Evolutionary conservation across 208 protist genomes (phyloP), one percentile per base, ranked within the genome.

Genomic region (Plasmodiophora brassicae): DNA sequence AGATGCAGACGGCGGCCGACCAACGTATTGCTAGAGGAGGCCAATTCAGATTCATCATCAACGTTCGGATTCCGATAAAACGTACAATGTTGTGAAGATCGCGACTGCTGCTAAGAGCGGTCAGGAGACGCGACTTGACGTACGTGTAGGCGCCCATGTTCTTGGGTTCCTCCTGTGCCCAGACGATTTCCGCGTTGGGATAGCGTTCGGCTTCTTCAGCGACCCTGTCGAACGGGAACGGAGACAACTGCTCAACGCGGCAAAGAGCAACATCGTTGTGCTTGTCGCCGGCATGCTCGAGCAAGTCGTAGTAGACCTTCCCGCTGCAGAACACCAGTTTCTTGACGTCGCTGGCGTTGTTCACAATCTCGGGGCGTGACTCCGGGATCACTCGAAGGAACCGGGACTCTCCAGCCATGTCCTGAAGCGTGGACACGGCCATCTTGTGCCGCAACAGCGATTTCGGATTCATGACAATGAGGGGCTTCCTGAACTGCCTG

Each of bases 401-500:
- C 25, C 5, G 1, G 14, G 35, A 85, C 20, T 39, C 32, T 38
- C 54, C 35, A 38, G 36, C 32, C 53, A 89, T 86, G 35, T 89
- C 87, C 28, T 36, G 1, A 22, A 85, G 54, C 35, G 28, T 25
- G 57, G 87, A 89, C 5, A 87, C 60, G 28, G 87, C 87, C 5
- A 46, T 38, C 20, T 85, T 85, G 35, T 89, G 87, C 14, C 87
- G 5, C 22, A 89, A 36, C 35, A 89, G 71, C 10, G 43, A 90
- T 90, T 96, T 96, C 46, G 94, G 93, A 32, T 91, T 89, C 43
- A 94, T 89, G 65, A 98, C 93, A 60, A 98, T 93, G 60, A 99
- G 94, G n/a, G 97, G 94, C 90, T 99, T 99, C 88, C 98, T 95
- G 94, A 99, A 99, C 87, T 99, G 93, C 72, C 97, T 1, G 92